Conservation (phyloP, 345 rosid species). For the Brassica cretica region DNA sequence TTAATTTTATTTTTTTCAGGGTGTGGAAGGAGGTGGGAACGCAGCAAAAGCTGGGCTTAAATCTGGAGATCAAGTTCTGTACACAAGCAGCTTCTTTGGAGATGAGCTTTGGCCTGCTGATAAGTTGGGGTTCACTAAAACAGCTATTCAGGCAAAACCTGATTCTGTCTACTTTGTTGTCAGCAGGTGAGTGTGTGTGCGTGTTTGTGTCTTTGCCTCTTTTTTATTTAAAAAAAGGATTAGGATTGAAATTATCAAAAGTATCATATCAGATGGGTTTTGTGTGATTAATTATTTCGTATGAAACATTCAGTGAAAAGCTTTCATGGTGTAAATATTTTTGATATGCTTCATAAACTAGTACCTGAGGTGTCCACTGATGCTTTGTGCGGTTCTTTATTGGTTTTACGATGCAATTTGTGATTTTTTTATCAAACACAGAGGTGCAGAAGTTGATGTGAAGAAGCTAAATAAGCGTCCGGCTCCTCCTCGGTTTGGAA, state of each 20-base stretch:
- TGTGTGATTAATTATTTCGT: not conserved
- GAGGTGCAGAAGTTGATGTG: constrained; percentile 90
- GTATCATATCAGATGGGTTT: not conserved
- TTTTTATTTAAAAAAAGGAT: not conserved
- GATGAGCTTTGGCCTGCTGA: constrained; percentile 99
- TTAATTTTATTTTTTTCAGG: constrained; percentile 42
- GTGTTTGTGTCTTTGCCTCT: not conserved
- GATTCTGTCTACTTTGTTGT: constrained; percentile 93
- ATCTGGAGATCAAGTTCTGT: constrained; percentile 86
- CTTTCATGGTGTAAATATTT: constrained; percentile 1
- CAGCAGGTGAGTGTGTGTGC: constrained; percentile 56
- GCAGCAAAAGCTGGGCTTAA: constrained; percentile 94
- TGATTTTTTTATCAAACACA: constrained; percentile 35
- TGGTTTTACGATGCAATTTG: constrained; percentile 6
- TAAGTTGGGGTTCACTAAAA: constrained; percentile 94
- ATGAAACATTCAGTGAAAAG: not conserved
- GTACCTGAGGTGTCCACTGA: not conserved
- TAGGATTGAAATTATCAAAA: not conserved
- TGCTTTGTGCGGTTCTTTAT: not conserved
- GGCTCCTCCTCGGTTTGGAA: constrained; percentile 94
- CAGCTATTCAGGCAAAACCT: constrained; percentile 97
- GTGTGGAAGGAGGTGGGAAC: constrained; percentile 91
- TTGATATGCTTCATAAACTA: not conserved
- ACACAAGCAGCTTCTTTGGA: constrained; percentile 98
- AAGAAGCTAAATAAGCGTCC: constrained; percentile 87